Conservation (phyloP, 306 rosid genomes). For the Styphnolobium japonicum region DNA sequence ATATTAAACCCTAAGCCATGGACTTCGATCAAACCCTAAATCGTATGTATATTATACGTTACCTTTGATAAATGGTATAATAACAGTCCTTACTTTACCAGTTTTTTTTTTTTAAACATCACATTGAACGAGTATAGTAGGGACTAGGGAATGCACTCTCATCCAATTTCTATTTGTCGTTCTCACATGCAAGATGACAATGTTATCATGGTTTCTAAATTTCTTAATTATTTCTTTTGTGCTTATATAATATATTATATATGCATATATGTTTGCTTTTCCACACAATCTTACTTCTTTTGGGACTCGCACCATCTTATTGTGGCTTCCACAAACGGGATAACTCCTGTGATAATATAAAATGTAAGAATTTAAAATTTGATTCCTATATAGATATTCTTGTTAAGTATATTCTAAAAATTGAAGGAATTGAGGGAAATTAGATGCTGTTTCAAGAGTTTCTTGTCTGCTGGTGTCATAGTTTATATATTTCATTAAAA, state of each 20-base stretch:
- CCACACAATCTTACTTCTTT: conserved; percentile 34
- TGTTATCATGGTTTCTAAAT: conserved; percentile 22
- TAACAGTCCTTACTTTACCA: conserved; percentile 2
- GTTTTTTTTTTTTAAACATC: neutral
- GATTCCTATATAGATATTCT: neutral
- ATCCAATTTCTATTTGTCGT: conserved; percentile 9
- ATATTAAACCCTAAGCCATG: conserved; percentile 39
- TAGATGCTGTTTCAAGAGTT: neutral
- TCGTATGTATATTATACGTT: neutral
- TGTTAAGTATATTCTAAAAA: neutral
- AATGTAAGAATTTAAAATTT: neutral
- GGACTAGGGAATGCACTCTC: conserved; percentile 19
- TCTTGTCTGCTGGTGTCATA: conserved; percentile 5
- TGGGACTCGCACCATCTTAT: conserved; percentile 10
- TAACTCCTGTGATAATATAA: neutral
- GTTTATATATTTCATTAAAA: neutral
- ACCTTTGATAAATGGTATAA: neutral
- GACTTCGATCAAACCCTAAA: conserved; percentile 43
- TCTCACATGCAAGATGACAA: conserved; percentile 38
- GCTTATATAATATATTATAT: neutral
- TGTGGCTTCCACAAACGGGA: conserved; percentile 22
- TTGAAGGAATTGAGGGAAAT: neutral
- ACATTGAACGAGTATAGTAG: conserved; percentile 14
- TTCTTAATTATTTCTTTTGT: conserved; percentile 5
- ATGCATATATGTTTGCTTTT: conserved; percentile 14